These are phyloP conservation scores for Drechmeria coniospora DNA, from an alignment of 2,329 filamentous ascomycete species.

Conservation along the genomic window DNA sequence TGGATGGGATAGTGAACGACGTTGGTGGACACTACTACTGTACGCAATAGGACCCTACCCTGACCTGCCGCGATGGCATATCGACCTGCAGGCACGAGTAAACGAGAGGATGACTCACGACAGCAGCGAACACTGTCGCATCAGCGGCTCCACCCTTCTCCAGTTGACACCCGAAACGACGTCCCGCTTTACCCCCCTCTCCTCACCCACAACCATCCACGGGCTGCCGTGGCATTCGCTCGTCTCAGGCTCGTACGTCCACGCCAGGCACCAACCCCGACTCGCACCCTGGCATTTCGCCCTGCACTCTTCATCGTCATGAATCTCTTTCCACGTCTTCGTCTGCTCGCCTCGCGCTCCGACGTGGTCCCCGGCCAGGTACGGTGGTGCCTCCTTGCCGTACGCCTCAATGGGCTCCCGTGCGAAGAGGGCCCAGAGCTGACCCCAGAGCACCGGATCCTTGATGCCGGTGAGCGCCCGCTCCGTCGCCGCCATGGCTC, in stretches of 20 bases:
- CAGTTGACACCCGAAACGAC: conserved; percentile 19
- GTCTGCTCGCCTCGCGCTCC: conserved; percentile 30
- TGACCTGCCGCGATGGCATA: too few relatives aligned
- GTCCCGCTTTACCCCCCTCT: conserved; percentile 7
- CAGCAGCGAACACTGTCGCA: conserved; percentile 8
- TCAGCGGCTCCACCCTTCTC: conserved; percentile 12
- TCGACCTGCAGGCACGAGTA: too few relatives aligned
- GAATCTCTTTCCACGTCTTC: conserved; percentile 20
- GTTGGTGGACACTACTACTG: too few relatives aligned
- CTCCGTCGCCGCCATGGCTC: conserved; percentile 30
- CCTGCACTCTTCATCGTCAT: conserved; percentile 26
- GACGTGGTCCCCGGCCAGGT: conserved; percentile 30
- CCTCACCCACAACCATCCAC: conserved; percentile 31
- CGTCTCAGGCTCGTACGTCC: conserved; percentile 28
- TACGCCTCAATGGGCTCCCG: conserved; percentile 23
- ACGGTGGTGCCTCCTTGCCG: conserved; percentile 16
- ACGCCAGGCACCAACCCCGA: conserved; percentile 30
- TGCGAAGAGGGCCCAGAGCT: conserved; percentile 34
- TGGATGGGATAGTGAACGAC: too few relatives aligned
- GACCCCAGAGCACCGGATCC: conserved; percentile 31
- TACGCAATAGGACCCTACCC: too few relatives aligned
- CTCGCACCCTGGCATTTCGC: conserved; percentile 22
- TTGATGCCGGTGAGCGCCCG: conserved; percentile 21
- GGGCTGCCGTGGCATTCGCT: conserved; percentile 29
- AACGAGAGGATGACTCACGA: conserved; percentile 15